Base-by-base conservation (phyloP, 1,284 basidiomycete species). In the Trichosporon sp. region DNA sequence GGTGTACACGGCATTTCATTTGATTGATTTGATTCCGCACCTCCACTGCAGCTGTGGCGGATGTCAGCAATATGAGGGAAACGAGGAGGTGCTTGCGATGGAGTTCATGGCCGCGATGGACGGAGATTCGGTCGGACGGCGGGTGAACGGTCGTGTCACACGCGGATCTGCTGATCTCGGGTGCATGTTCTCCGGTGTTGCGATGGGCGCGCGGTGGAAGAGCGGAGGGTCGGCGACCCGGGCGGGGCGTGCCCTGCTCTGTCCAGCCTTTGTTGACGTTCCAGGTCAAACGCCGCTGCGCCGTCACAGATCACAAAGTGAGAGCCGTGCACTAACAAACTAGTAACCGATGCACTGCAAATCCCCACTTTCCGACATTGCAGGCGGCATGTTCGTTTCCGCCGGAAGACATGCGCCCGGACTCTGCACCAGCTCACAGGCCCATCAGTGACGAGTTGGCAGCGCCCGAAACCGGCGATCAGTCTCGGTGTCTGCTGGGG, bases 41-140 rank as follows among this genome's bases (percentile, higher is more conserved):
- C 8, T 21, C 19, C 19, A 11, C 46, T 54, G 5, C 7, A 8
- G 19, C 51, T 26, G 51, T 54, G 51, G 51, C 51, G 10, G 51
- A n/a, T 8, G 51, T 19, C 51, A 21, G 19, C 6, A 8, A 48
- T 19, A 48, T 19, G 19, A 46, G 43, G 16, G 11, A 12, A 1
- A 48, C 16, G 16, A n/a, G 19, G 46, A 48, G 4, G 3, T 6
- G 46, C 19, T 54, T 54, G 19, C 51, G 51, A 54, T 54, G 51
- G 43, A 46, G 43, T 46, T 5, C 43, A n/a, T 46, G 43, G 19
- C 51, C 16, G 51, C 51, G n/a, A 10, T 19, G 51, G 19, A 54
- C 51, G 51, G 51, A 54, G 51, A 54, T 54, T 21, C 51, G 8
- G 51, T 54, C 51, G 51, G 51, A 54, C 51, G 51, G 51, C 51